phyloP scores from a whole-genome alignment of 225 moss, liverwort and hornwort genomes.

The Rhytidiadelphus loreus region DNA sequence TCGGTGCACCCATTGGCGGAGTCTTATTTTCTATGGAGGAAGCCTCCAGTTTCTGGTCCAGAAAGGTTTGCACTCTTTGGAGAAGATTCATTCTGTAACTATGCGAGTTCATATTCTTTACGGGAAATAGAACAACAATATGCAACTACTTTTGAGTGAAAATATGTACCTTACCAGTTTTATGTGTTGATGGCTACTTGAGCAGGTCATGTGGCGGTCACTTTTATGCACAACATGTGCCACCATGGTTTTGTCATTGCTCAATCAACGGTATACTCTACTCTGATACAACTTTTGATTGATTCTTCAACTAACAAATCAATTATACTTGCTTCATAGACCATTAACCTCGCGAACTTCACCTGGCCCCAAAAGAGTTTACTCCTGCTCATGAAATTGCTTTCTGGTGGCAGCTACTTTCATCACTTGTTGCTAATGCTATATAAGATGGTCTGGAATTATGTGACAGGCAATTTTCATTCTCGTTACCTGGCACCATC shows the following conservation, averaged over 20 bases:
- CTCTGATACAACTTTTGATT: background rate
- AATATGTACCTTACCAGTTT: background rate
- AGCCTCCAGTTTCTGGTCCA: slow-evolving; percentile 84
- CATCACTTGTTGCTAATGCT: background rate
- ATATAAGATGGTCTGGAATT: background rate
- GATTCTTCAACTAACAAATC: background rate
- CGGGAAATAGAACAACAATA: background rate
- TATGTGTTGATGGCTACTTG: background rate
- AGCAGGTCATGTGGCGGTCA: slow-evolving; percentile 82
- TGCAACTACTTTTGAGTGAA: background rate
- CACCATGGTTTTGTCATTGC: slow-evolving; percentile 62
- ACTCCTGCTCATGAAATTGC: background rate
- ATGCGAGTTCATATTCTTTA: background rate
- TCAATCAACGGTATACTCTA: slow-evolving; percentile 35
- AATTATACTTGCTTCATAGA: background rate
- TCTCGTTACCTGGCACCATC: slow-evolving; percentile 57
- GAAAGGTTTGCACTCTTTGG: slow-evolving; percentile 32
- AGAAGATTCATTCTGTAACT: background rate
- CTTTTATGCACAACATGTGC: slow-evolving; percentile 57
- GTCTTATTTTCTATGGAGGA: slow-evolving; percentile 73
- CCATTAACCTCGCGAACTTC: background rate
- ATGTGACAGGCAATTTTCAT: slow-evolving; percentile 54
- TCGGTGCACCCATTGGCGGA: slow-evolving; percentile 79
- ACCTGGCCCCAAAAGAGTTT: background rate
- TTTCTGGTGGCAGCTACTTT: background rate